Base-by-base conservation (phyloP, 2,329 filamentous ascomycete species). In the Penicillium verrucosum region DNA sequence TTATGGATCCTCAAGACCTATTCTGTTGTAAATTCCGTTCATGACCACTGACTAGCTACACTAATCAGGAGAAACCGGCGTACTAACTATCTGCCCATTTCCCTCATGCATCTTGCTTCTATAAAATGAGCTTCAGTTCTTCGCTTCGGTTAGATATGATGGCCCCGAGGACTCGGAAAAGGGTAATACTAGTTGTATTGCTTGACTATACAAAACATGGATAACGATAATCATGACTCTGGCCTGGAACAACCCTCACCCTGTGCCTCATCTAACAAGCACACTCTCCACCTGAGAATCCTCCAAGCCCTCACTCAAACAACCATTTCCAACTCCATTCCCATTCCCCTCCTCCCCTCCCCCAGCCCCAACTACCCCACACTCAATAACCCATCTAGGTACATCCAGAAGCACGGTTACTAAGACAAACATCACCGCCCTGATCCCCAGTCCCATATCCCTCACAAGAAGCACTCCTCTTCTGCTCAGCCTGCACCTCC, bases 401-500 rank as follows among this genome's bases (percentile, higher is more conserved):
- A 43, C 51, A 49, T 9, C 52, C 44, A 36, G 21, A 14, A 51
- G 40, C 40, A 23, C 40, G 40, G 18, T 44, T 44, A 30, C 49
- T 44, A 44, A 44, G 30, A 37, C 49, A 51, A 16, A 51, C 49
- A 51, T 51, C 49, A 36, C 49, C 49, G 23, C 38, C 49, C 49
- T 51, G 40, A 7, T 43, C 49, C 7, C 40, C 23, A 43, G 21
- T 43, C 2, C 50, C 50, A 45, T 37, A 45, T 18, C 41, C 40
- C 41, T 52, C 41, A 45, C 40, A 45, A 37, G 30, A 45, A 52
- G 30, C 50, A 37, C n/a, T 45, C 9, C 4, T 38, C 32, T 52
- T 52, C 7, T 25, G 25, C 23, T 52, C 32, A 4, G 41, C 32
- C 23, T 38, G 21, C 11, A 52, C 50, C 41, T 52, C 40, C 32